Evolutionary conservation across 208 protist genomes (phyloP), one percentile per base, ranked within the genome.

Genomic region (Leishmania martiniquensis): DNA sequence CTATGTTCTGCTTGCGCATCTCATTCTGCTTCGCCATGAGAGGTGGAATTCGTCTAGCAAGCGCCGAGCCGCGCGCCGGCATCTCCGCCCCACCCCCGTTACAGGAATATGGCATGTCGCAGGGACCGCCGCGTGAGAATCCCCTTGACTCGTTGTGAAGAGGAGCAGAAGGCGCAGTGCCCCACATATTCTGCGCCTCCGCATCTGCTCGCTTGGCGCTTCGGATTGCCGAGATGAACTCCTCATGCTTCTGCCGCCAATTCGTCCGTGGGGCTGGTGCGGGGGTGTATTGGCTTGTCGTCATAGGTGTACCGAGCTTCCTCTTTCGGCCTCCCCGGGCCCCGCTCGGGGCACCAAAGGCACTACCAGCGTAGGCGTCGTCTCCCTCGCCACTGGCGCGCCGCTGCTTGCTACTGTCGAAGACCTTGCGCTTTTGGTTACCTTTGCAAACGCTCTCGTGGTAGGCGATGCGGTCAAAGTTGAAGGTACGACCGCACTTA

Each of bases 391-490:
- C 86, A 37, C 82, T 84, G 2, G 83, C 78, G 13, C 80, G 75
- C 45, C 95, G 93, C 80, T 97, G 90, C 74, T 87, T 91, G 72
- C 82, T 85, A 71, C 89, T 95, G 71, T 97, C 84, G 83, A 97
- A 98, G 15, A 91, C 83, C 45, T 78, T 84, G 44, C 94, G 91
- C 70, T 95, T 93, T 59, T 81, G 55, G 75, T 92, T 77, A 2
- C 88, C 91, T 42, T 93, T 92, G 86, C 96, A 98, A 25, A 96
- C 91, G 66, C 91, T 95, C 74, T 98, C 95, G 86, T 98, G 96
- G 79, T 98, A 97, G 20, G 82, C 72, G 45, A 98, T 90, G 55
- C 96, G 92, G 79, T 98, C 94, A 76, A 86, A 94, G 67, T 92
- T 87, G 82, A 98, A 98, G 59, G 51, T 91, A 42, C 96, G 87